Base-by-base conservation (phyloP, 1,284 basidiomycete species). In the Cryptococcus jaspeensis region DNA sequence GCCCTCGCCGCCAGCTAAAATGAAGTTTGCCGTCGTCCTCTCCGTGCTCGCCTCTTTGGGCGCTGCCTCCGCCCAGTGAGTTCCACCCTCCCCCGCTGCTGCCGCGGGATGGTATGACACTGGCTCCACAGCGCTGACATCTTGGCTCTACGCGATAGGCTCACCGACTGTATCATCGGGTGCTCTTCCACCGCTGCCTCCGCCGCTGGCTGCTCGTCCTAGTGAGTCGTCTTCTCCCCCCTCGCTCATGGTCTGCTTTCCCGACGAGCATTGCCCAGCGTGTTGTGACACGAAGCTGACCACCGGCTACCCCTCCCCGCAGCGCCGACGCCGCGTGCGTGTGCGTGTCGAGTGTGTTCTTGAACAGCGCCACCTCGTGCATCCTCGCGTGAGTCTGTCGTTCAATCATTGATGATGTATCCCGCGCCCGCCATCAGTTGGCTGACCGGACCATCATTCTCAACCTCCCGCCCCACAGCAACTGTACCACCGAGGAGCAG, bases 321-420 rank as follows among this genome's bases (percentile, higher is more conserved):
- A 65, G 63, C 57, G 37, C 65, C 59, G 54, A 72, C 57, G 20
- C 66, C 38, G 23, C 67, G 59, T 69, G 72, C 58, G 57, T 76
- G 58, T 76, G 75, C 56, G 55, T 62, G 7, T 64, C 62, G 11
- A 44, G 55, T 1, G 36, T 50, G 11, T 75, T 75, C 72, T 63
- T 69, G 58, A 61, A 54, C 39, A 52, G 50, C 32, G 68, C 70
- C 20, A 52, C 49, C 1, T 25, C 63, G 4, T 76, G 74, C 60
- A 59, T 67, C 12, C 36, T 51, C 35, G 43, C 56, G 64, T 67
- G 41, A 63, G 66, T 63, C 3, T 23, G 15, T 9, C 13, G 35
- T 11, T 15, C 28, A 4, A 32, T 4, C 28, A 32, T 32, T 32
- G 28, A 5, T 5, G 28, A 32, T 32, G 9, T 4, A 32, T 32